These are phyloP conservation scores for Pharnaceum exiguum DNA, from an alignment of 148 eudicot genomes.

Conservation along the genomic window DNA sequence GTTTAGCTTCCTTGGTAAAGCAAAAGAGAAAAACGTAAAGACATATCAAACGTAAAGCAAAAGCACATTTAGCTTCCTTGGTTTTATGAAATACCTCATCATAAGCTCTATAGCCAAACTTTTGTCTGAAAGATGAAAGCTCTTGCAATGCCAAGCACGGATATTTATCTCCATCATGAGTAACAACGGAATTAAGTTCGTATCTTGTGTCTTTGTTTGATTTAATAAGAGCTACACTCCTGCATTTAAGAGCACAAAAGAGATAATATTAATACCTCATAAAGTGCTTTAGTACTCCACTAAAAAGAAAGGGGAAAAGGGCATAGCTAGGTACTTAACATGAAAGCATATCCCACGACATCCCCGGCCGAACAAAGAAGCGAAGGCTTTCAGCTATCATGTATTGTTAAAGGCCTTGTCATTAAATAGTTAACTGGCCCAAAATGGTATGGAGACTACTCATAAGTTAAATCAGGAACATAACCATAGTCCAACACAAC, in stretches of 20 bases:
- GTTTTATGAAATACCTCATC: slow-evolving; percentile 55
- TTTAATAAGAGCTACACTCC: slow-evolving; percentile 78
- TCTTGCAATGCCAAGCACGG: slow-evolving; percentile 79
- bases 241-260: slow-evolving; percentile 27
- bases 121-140: slow-evolving; percentile 65
- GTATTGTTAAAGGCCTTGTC: too few species aligned
- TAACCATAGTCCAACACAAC: slow-evolving; percentile 42
- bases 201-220: slow-evolving; percentile 88
- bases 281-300: neutral
- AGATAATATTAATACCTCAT: neutral
- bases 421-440: too few species aligned
- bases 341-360: too few species aligned
- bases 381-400: too few species aligned
- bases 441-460: too few species aligned
- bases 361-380: too few species aligned
- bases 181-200: slow-evolving; percentile 68
- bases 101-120: slow-evolving; percentile 69
- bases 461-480: slow-evolving; percentile 22
- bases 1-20: neutral
- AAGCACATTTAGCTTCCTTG: neutral
- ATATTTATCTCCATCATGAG: slow-evolving; percentile 86
- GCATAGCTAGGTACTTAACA: too few species aligned
- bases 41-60: too few species aligned
- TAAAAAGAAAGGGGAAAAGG: too few species aligned
- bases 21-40: too few species aligned